These are phyloP conservation scores for Gracilaria gracilis DNA, from an alignment of 23 red algal species.

Conservation along the genomic window DNA sequence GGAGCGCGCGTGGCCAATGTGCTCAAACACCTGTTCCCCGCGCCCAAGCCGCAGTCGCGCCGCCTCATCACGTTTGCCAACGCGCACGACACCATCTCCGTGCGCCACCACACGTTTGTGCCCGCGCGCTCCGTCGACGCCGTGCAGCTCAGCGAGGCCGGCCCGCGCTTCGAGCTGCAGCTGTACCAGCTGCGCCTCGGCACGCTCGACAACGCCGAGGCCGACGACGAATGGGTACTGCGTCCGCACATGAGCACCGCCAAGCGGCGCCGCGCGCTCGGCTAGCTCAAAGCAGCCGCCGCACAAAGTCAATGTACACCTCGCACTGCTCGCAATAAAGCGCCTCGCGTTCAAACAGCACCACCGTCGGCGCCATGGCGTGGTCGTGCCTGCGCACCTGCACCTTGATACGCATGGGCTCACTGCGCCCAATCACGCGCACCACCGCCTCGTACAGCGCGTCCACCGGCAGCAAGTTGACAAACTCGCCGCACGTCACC, in stretches of 20 bases:
- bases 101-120: constrained; percentile 86
- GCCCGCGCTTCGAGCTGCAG: constrained; percentile 95
- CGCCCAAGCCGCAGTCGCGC: constrained; percentile 75
- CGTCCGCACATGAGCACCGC: constrained; percentile 88
- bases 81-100: constrained; percentile 67
- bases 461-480: constrained; percentile 62
- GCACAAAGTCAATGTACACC: constrained; percentile 72
- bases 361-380: background rate
- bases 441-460: constrained; percentile 67
- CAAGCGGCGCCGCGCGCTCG: constrained; percentile 75
- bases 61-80: constrained; percentile 94
- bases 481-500: constrained; percentile 41
- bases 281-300: constrained; percentile 40
- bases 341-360: constrained; percentile 38
- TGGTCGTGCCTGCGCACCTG: background rate
- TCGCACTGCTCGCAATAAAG: constrained; percentile 74
- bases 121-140: constrained; percentile 45
- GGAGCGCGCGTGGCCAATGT: constrained; percentile 76
- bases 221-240: constrained; percentile 97
- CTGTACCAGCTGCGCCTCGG: constrained; percentile 94
- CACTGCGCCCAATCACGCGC: constrained; percentile 54
- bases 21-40: constrained; percentile 89
- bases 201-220: constrained; percentile 89
- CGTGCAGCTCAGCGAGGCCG: constrained; percentile 85
- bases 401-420: constrained; percentile 31